phyloP scores from a whole-genome alignment of 176 grass and related monocot species.

The Eleusine coracana region DNA sequence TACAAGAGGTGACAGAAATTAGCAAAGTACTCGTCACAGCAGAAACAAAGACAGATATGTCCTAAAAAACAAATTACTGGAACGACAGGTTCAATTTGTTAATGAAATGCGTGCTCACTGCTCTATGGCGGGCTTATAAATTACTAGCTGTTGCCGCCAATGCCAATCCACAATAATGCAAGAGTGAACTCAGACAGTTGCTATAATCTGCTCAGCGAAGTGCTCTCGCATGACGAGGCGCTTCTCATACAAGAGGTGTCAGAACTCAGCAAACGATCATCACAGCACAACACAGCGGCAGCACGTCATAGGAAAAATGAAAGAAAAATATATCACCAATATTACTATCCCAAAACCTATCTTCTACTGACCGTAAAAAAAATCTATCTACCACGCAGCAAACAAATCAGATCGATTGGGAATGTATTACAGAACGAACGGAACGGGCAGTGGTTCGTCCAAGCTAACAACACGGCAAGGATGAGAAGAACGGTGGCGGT shows the following conservation, averaged over 20 bases:
- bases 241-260: slow-evolving; percentile 75
- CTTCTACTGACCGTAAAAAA: not conserved
- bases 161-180: not conserved
- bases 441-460: not conserved
- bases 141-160: not conserved
- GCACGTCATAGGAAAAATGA: not conserved
- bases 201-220: slow-evolving; percentile 54
- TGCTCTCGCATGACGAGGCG: slow-evolving; percentile 1
- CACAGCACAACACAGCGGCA: not conserved
- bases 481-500: not conserved
- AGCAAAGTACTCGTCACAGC: slow-evolving; percentile 41
- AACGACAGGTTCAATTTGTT: not conserved
- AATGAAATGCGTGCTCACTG: not conserved
- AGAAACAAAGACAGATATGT: not conserved
- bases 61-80: not conserved
- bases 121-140: not conserved
- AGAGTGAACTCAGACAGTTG: slow-evolving; percentile 23
- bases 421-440: not conserved
- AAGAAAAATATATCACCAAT: not conserved
- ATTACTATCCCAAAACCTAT: not conserved
- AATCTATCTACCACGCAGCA: not conserved
- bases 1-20: slow-evolving; percentile 56
- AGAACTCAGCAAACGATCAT: slow-evolving; percentile 43
- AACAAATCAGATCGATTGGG: not conserved
- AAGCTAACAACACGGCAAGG: not conserved